phyloP scores from a whole-genome alignment of 768 basidiomycete species.

The Flagelloscypha sp. region DNA sequence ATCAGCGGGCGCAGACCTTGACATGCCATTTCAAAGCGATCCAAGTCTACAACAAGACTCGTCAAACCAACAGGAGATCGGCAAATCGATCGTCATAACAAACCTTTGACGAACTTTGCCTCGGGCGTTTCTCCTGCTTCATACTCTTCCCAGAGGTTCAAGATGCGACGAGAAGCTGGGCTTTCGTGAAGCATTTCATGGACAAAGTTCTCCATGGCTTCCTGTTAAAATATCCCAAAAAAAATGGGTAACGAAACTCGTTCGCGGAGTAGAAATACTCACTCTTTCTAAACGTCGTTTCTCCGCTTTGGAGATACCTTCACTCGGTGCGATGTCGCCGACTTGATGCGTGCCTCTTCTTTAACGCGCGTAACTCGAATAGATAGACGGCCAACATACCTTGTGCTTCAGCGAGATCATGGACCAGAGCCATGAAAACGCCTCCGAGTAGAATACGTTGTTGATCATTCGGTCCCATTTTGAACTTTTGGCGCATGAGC shows the following conservation, averaged over 20 bases:
- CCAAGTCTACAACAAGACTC: conserved; percentile 48
- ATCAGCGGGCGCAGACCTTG: conserved; percentile 44
- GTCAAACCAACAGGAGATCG: neutral
- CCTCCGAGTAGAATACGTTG: conserved; percentile 36
- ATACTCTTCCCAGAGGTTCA: conserved; percentile 81
- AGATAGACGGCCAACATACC: conserved; percentile 30
- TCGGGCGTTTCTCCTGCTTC: conserved; percentile 67
- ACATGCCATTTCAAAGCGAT: conserved; percentile 80
- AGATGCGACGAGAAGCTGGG: conserved; percentile 59
- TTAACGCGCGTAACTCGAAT: neutral
- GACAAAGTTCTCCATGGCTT: conserved; percentile 86
- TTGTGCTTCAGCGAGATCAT: conserved; percentile 95
- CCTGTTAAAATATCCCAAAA: conserved; percentile 29
- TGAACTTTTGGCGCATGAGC: neutral
- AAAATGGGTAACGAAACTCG: conserved; percentile 2
- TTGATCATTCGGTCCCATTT: no score
- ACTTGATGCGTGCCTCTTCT: conserved; percentile 35
- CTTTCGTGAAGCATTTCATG: conserved; percentile 81
- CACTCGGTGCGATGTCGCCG: conserved; percentile 88
- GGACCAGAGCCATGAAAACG: conserved; percentile 84
- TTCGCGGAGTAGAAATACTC: conserved; percentile 13
- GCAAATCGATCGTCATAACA: neutral
- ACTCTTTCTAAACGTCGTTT: conserved; percentile 74
- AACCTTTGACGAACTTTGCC: conserved; percentile 83
- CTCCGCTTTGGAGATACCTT: conserved; percentile 74